These are phyloP conservation scores for Leishmania major DNA, from an alignment of 208 protist species.

Conservation along the genomic window DNA sequence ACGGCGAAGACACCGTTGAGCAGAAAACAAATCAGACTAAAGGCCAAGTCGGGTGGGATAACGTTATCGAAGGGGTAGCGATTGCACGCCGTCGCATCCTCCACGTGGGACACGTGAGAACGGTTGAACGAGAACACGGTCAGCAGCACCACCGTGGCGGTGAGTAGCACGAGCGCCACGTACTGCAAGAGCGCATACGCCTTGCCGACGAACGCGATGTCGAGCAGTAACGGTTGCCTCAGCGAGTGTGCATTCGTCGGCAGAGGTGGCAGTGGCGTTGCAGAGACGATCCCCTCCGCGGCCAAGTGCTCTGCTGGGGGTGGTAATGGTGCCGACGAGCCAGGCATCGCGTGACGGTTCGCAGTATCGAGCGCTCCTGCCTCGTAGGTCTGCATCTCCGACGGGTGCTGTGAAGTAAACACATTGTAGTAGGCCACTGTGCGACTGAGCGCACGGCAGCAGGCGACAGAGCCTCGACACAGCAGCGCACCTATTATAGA, in stretches of 20 bases:
- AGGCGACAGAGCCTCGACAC: neutral
- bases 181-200: slow-evolving; percentile 50
- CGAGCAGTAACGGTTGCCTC: slow-evolving; percentile 3
- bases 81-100: slow-evolving; percentile 55
- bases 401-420: neutral
- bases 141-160: slow-evolving; percentile 13
- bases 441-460: neutral
- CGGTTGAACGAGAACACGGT: slow-evolving; percentile 5
- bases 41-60: slow-evolving; percentile 44
- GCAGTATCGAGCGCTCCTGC: neutral
- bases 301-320: neutral
- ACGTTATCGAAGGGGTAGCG: slow-evolving; percentile 26
- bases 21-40: slow-evolving; percentile 50
- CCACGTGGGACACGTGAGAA: slow-evolving; percentile 3
- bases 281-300: neutral
- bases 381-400: neutral
- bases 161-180: slow-evolving; percentile 18
- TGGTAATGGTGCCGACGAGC: neutral
- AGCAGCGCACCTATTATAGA: neutral
- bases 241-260: neutral
- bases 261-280: neutral
- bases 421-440: slow-evolving; percentile 16
- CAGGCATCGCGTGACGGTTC: neutral
- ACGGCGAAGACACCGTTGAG: slow-evolving; percentile 46
- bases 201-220: slow-evolving; percentile 24